Evolutionary conservation across 495 filamentous ascomycete genomes (phyloP).

Genomic region (Polyplosphaeria fusca): DNA sequence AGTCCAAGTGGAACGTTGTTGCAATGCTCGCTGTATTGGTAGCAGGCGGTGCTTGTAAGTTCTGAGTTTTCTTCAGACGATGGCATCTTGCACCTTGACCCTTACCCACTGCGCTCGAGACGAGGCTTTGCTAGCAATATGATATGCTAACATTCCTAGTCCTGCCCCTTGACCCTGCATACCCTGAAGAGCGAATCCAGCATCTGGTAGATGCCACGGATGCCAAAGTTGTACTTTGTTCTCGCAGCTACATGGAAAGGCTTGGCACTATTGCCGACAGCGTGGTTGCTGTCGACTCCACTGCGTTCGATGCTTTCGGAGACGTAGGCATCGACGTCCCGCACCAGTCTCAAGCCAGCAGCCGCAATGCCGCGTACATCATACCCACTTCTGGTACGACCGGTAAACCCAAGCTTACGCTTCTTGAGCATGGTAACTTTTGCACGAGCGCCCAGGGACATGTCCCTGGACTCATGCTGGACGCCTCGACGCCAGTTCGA

Average conservation of each 20-base stretch:
- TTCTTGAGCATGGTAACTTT: constrained; percentile 49
- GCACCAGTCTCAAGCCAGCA: neutral
- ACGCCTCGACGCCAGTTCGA: constrained; percentile 37
- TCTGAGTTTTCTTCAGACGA: too few relatives aligned
- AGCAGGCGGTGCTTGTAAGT: constrained; percentile 39
- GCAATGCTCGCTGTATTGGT: constrained; percentile 42
- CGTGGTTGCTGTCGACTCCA: constrained; percentile 14
- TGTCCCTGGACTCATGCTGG: constrained; percentile 42
- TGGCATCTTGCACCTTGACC: too few relatives aligned
- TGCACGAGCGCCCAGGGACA: constrained; percentile 50
- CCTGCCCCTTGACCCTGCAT: constrained; percentile 55
- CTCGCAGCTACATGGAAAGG: constrained; percentile 28
- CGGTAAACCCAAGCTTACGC: constrained; percentile 51
- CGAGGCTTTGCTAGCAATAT: too few relatives aligned
- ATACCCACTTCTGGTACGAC: constrained; percentile 54
- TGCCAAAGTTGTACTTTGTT: constrained; percentile 54
- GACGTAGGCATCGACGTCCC: too few relatives aligned
- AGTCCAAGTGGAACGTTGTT: constrained; percentile 47
- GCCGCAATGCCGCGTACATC: constrained; percentile 46
- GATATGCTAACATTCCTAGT: too few relatives aligned
- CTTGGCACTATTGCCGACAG: constrained; percentile 1
- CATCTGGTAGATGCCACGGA: constrained; percentile 53
- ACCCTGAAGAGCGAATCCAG: constrained; percentile 54
- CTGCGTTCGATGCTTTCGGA: constrained; percentile 3
- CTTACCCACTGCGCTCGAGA: too few relatives aligned